These are phyloP conservation scores for Boletus semigastroideus DNA, from an alignment of 1,284 basidiomycete species.

Conservation along the genomic window DNA sequence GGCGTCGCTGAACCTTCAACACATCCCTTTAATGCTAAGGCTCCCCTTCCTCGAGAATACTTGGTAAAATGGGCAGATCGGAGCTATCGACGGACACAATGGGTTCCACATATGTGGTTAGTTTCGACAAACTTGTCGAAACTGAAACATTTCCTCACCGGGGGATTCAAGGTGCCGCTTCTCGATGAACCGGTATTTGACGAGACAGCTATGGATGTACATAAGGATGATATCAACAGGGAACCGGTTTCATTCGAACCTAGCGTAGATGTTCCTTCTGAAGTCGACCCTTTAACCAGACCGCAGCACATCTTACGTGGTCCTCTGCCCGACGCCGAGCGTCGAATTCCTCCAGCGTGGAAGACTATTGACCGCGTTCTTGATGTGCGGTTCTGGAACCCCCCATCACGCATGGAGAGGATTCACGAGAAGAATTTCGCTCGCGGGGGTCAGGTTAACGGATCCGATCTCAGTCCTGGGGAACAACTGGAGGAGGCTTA, in stretches of 20 bases:
- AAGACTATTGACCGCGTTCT: constrained; percentile 80
- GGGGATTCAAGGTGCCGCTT: constrained; percentile 70
- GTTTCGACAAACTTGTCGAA: constrained; percentile 58
- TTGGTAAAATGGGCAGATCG: constrained; percentile 83
- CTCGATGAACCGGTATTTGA: constrained; percentile 46
- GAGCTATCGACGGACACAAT: constrained; percentile 75
- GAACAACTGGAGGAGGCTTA: constrained; percentile 44
- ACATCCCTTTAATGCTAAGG: constrained; percentile 55
- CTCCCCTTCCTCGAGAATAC: constrained; percentile 77
- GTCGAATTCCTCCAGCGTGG: constrained; percentile 70
- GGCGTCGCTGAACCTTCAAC: constrained; percentile 53
- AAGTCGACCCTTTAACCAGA: constrained; percentile 33
- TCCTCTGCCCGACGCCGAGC: constrained; percentile 60
- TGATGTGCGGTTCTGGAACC: constrained; percentile 65
- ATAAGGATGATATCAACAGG: constrained; percentile 35
- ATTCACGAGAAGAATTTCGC: constrained; percentile 25
- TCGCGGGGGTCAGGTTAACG: constrained; percentile 36
- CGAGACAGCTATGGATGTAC: constrained; percentile 31
- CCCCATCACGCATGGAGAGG: constrained; percentile 7
- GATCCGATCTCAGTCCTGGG: constrained; percentile 22
- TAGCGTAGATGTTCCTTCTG: constrained; percentile 37
- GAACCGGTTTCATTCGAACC: constrained; percentile 35
- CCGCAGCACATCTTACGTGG: constrained; percentile 21
- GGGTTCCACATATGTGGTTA: constrained; percentile 93
- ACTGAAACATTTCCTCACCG: constrained; percentile 74